Evolutionary conservation across 495 filamentous ascomycete genomes (phyloP).

Genomic region (Staphylotrichum longicolle): DNA sequence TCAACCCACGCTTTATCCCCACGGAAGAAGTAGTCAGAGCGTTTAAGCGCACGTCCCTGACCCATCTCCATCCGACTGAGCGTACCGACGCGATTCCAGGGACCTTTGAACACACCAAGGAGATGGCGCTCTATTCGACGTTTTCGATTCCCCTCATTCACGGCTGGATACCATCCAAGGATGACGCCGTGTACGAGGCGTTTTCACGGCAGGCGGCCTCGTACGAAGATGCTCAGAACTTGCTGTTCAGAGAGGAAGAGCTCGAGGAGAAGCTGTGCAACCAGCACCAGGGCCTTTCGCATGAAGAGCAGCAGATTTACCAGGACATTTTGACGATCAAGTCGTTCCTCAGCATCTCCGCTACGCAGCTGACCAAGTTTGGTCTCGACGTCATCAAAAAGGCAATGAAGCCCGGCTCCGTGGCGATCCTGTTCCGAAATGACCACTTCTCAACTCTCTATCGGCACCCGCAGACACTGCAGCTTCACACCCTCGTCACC

Average conservation of each 20-base stretch:
- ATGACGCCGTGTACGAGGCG: constrained; percentile 61
- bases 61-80: constrained; percentile 43
- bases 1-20: constrained; percentile 83
- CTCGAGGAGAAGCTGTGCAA: constrained; percentile 72
- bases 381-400: constrained; percentile 70
- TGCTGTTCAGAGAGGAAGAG: constrained; percentile 84
- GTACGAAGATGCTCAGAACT: constrained; percentile 86
- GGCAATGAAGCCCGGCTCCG: constrained; percentile 63
- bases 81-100: constrained; percentile 57
- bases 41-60: constrained; percentile 44
- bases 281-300: constrained; percentile 46
- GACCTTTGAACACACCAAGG: constrained; percentile 75
- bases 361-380: constrained; percentile 81
- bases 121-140: constrained; percentile 82
- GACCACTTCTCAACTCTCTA: constrained; percentile 95
- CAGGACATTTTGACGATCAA: constrained; percentile 81
- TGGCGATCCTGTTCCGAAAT: constrained; percentile 92
- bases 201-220: constrained; percentile 69
- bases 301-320: constrained; percentile 69
- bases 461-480: constrained; percentile 66
- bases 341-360: constrained; percentile 69
- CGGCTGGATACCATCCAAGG: constrained; percentile 76
- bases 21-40: constrained; percentile 39
- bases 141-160: constrained; percentile 90
- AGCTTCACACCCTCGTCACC: constrained; percentile 79